These are phyloP conservation scores for Pleurotus sapidus DNA, from an alignment of 768 basidiomycete species.

Conservation along the genomic window DNA sequence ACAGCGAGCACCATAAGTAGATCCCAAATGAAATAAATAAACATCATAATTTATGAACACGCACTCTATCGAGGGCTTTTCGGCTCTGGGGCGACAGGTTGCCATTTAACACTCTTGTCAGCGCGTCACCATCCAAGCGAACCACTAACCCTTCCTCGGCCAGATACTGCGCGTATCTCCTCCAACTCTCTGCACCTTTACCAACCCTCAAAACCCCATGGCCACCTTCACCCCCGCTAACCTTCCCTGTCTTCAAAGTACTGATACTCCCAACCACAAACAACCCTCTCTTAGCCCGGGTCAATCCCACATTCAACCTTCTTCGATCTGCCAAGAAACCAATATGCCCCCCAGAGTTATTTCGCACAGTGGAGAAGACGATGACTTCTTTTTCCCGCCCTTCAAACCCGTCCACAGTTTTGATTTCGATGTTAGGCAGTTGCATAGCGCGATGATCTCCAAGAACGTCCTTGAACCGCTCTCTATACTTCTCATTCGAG, in stretches of 20 bases:
- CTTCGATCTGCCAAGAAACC: conserved; percentile 88
- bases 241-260: conserved; percentile 55
- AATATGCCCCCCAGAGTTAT: conserved; percentile 73
- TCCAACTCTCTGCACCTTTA: conserved; percentile 56
- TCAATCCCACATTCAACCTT: conserved; percentile 87
- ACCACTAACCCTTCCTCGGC: conserved; percentile 50
- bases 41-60: background rate
- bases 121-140: conserved; percentile 37
- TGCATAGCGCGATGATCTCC: conserved; percentile 68
- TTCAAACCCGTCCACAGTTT: conserved; percentile 94
- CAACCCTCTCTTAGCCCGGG: conserved; percentile 82
- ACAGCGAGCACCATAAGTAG: too few species aligned
- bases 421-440: conserved; percentile 71
- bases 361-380: conserved; percentile 87
- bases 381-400: conserved; percentile 92
- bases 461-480: conserved; percentile 56
- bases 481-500: conserved; percentile 45
- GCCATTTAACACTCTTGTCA: conserved; percentile 41
- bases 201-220: conserved; percentile 22
- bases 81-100: conserved; percentile 19
- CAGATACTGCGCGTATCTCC: conserved; percentile 57
- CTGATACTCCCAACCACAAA: conserved; percentile 75
- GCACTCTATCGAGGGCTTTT: background rate
- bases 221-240: conserved; percentile 15
- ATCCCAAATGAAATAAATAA: background rate